phyloP scores from a whole-genome alignment of 257 asterid species.

The Primulina tabacum region DNA sequence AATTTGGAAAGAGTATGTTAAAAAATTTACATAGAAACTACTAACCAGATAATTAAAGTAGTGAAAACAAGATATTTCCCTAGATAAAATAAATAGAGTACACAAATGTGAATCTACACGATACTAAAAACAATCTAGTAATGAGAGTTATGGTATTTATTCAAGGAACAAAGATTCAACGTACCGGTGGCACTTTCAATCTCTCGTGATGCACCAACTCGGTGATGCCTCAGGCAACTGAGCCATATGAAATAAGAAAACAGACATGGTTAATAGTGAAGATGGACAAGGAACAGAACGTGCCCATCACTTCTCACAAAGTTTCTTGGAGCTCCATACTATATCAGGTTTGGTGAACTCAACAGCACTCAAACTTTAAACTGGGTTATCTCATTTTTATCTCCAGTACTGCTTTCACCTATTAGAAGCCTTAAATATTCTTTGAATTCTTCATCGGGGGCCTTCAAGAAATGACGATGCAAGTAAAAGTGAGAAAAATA shows the following conservation, averaged over 20 bases:
- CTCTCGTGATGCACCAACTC: conserved; percentile 75
- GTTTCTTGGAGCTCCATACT: background rate
- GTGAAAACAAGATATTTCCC: background rate
- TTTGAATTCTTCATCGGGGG: conserved; percentile 97
- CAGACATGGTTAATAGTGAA: conserved; percentile 18
- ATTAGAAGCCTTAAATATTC: conserved; percentile 78
- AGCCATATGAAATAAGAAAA: conserved; percentile 64
- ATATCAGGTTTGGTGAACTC: background rate
- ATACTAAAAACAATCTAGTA: background rate
- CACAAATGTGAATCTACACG: background rate
- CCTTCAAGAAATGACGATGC: conserved; percentile 42
- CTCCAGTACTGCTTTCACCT: conserved; percentile 84
- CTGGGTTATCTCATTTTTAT: conserved; percentile 66
- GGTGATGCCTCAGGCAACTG: conserved; percentile 87
- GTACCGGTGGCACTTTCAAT: conserved; percentile 72
- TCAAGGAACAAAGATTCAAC: conserved; percentile 22
- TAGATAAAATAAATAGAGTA: background rate
- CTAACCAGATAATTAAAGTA: background rate
- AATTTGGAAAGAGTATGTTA: background rate
- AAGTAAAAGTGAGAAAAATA: conserved; percentile 5
- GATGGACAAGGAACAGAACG: background rate
- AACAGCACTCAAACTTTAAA: conserved; percentile 12
- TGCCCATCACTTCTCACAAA: background rate
- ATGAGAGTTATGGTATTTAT: background rate
- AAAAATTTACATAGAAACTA: background rate